A percentile compares a stretch with the other conserved stretches of the same genome.
Conservation (phyloP, 805 yeast species). For the Yamadazyma paraphyllophila region DNA sequence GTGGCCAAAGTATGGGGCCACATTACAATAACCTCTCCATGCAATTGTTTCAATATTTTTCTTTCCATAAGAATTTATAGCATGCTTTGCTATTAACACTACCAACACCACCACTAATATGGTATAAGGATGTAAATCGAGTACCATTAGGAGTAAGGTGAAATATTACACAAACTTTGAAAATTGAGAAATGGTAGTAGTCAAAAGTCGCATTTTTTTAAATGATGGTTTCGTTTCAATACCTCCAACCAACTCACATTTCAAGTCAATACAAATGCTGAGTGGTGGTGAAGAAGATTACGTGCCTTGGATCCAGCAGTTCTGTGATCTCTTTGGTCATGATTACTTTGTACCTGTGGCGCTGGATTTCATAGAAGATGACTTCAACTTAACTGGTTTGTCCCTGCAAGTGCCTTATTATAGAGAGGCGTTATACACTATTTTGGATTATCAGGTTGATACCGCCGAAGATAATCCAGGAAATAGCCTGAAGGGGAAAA, state of each 20-base stretch:
- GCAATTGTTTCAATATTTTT: constrained; percentile 26
- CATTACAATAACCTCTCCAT: constrained; percentile 38
- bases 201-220: constrained; percentile 6
- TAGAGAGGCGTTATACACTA: constrained; percentile 86
- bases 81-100: constrained; percentile 36
- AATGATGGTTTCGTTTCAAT: neutral
- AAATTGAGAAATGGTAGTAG: neutral
- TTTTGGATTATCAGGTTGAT: constrained; percentile 74
- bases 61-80: constrained; percentile 37
- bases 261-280: constrained; percentile 24
- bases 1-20: constrained; percentile 35
- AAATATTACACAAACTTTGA: neutral
- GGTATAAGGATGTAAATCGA: constrained; percentile 33
- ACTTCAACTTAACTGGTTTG: constrained; percentile 90
- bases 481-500: constrained; percentile 7
- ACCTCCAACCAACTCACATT: no score
- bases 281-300: constrained; percentile 51
- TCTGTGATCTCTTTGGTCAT: constrained; percentile 76
- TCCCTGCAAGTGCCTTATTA: constrained; percentile 84
- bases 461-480: constrained; percentile 36
- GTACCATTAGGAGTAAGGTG: neutral
- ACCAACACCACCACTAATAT: constrained; percentile 30
- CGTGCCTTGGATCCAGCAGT: constrained; percentile 81
- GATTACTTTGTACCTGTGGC: constrained; percentile 91
- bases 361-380: constrained; percentile 93